Evolutionary conservation across 768 basidiomycete genomes (phyloP).

Genomic region (Tylopilus sp.): DNA sequence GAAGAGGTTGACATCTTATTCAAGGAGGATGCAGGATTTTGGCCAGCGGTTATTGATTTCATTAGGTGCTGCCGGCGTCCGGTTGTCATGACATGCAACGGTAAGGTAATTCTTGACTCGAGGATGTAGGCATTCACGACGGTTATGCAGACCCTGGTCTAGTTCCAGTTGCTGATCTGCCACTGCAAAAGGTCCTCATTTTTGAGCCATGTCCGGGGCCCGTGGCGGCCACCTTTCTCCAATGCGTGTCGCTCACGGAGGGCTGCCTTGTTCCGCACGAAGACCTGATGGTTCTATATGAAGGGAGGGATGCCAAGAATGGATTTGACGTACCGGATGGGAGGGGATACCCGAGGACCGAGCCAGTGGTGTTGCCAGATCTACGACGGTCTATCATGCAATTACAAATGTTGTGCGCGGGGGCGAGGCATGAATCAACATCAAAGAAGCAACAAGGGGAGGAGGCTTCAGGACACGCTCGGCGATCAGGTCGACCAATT

Average conservation of each 20-base stretch:
- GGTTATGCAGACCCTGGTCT: constrained; percentile 56
- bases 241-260: constrained; percentile 56
- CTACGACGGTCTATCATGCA: constrained; percentile 61
- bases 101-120: constrained; percentile 39
- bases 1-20: constrained; percentile 96
- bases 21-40: constrained; percentile 82
- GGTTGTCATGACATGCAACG: constrained; percentile 93
- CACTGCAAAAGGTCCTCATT: constrained; percentile 65
- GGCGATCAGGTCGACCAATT: constrained; percentile 31
- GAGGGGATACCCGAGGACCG: constrained; percentile 32
- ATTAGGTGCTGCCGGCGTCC: constrained; percentile 84
- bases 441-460: constrained; percentile 26
- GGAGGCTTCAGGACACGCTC: constrained; percentile 28
- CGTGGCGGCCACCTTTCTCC: constrained; percentile 65
- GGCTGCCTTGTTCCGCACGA: constrained; percentile 45
- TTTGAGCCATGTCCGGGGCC: constrained; percentile 59
- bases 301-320: constrained; percentile 26
- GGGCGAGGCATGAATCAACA: constrained; percentile 30
- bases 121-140: constrained; percentile 11
- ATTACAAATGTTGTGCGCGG: constrained; percentile 53
- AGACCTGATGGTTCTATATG: constrained; percentile 45
- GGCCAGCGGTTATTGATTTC: constrained; percentile 76
- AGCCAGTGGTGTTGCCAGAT: constrained; percentile 42
- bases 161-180: constrained; percentile 70
- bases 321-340: constrained; percentile 32